Evolutionary conservation across 768 basidiomycete species (phyloP).

Genomic region (Dioszegia aurantiaca): DNA sequence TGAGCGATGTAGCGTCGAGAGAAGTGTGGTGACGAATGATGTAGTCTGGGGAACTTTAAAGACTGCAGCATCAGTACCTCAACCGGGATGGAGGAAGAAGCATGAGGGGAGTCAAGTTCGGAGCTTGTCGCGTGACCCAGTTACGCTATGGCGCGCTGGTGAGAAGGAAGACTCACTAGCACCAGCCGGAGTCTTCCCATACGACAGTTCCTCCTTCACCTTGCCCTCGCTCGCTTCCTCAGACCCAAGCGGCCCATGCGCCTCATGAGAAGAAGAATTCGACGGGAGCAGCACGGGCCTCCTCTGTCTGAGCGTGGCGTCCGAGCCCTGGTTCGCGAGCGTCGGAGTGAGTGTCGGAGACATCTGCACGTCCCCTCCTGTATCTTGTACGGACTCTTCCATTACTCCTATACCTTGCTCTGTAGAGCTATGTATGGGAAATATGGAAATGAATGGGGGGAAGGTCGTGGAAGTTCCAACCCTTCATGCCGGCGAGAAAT

Average conservation of each 20-base stretch:
- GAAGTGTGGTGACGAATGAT: slow-evolving; percentile 39
- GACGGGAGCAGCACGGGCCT: slow-evolving; percentile 1
- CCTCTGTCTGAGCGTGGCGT: slow-evolving; percentile 1
- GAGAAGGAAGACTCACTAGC: slow-evolving; percentile 16
- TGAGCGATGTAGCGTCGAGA: slow-evolving; percentile 40
- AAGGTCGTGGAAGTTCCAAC: not conserved
- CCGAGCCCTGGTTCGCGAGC: not conserved
- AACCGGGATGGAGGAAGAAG: no score
- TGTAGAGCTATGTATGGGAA: no score
- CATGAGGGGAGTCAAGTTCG: no score
- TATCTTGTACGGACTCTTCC: not conserved
- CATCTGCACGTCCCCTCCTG: not conserved
- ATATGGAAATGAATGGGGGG: not conserved
- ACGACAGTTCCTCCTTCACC: slow-evolving; percentile 64
- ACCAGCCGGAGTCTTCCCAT: slow-evolving; percentile 59
- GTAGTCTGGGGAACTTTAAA: slow-evolving; percentile 64
- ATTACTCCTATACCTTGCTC: no score
- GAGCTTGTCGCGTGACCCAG: no score
- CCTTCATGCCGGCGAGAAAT: no score
- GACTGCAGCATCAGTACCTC: slow-evolving; percentile 57
- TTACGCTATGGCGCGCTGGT: not conserved
- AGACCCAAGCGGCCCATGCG: no score
- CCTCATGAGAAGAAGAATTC: not conserved
- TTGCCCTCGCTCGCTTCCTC: not conserved
- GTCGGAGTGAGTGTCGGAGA: not conserved